phyloP scores from a whole-genome alignment of 78 protist genomes.

The Dictyostelium citrinum region DNA sequence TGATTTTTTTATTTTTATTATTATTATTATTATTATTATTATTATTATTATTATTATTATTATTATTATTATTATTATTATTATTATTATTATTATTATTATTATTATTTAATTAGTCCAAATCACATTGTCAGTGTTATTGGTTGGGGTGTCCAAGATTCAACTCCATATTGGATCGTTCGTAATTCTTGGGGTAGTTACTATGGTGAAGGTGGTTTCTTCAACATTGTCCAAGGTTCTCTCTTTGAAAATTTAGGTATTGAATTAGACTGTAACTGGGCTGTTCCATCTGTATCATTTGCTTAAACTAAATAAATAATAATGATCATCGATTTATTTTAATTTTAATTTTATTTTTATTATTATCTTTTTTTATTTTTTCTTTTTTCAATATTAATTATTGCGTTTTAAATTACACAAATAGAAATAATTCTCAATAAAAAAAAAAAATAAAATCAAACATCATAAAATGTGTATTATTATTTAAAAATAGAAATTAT shows the following conservation, averaged over 20 bases:
- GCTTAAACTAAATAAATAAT: background rate
- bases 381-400: too few relatives aligned
- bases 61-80: too few relatives aligned
- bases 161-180: constrained; percentile 38
- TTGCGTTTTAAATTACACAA: too few relatives aligned
- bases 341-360: background rate
- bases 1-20: too few relatives aligned
- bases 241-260: constrained; percentile 64
- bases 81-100: too few relatives aligned
- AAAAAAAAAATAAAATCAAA: too few relatives aligned
- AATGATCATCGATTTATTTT: too few relatives aligned
- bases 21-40: background rate
- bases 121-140: constrained; percentile 79
- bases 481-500: too few relatives aligned
- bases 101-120: background rate
- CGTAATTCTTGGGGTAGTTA: constrained; percentile 50
- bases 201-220: constrained; percentile 90
- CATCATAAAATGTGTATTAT: too few relatives aligned
- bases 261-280: constrained; percentile 51
- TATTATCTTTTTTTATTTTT: too few relatives aligned
- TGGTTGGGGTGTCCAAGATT: constrained; percentile 84
- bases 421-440: too few relatives aligned
- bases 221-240: constrained; percentile 79
- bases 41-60: too few relatives aligned
- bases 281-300: background rate